Base-by-base conservation (phyloP, 306 rosid species). In the Castanospermum australe region DNA sequence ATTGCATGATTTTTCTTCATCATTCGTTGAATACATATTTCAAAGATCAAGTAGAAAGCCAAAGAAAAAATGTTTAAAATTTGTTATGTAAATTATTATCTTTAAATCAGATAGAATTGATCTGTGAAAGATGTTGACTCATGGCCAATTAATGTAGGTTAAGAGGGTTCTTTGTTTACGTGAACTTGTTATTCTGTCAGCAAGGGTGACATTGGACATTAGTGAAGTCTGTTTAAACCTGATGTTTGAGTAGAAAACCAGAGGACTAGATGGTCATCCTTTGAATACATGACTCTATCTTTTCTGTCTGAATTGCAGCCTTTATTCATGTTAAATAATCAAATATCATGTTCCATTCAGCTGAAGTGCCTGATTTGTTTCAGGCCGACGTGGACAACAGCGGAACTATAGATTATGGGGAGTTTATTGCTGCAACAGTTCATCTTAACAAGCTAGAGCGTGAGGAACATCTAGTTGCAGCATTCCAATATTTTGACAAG, bases 321-420 rank as follows among this genome's bases (percentile, higher is more conserved):
- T 67, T 28, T 28, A 60, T 79, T 69, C 61, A 48, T 82, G 73
- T 73, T 14, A 74, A 68, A 67, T 62, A 62, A 48, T 59, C 36
- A 44, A 45, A 62, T 28, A 60, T 75, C 17, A 25, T 81, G 65
- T 75, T 73, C 39, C 48, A 18, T 76, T 28, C 42, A 39, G 56
- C 92, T 83, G 35, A 90, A 80, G 78, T 75, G 74, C 50, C 79
- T 73, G 81, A 36, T 62, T 83, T 78, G 36, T 88, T 79, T 74
- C 92, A 94, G 98, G 98, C 98, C 84, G 98, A 94, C 79, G 94
- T 94, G 77, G 98, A 94, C 86, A 94, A 90, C 73, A 94, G 96
- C 79, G 98, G 98, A 63, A 94, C 98, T 30, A 94, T 94, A 73
- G 98, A 94, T 84, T 94, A 94, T 73, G 98, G 98, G 66, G 98